These are phyloP conservation scores for Rhododendron mucronatum DNA, from an alignment of 148 eudicot species.

Conservation along the genomic window DNA sequence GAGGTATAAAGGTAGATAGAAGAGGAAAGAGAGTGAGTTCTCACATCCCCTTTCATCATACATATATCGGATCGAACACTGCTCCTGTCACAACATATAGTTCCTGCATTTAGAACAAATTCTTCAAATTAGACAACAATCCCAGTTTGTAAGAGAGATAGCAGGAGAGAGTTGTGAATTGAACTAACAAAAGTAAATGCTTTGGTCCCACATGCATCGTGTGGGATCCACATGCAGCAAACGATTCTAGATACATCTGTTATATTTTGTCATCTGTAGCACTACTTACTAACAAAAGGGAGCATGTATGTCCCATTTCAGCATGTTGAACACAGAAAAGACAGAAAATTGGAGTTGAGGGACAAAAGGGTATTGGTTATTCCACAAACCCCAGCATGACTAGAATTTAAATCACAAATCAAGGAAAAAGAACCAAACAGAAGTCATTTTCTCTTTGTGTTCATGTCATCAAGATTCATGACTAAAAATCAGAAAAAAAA, in stretches of 20 bases:
- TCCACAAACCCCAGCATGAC: background rate
- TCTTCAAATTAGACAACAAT: background rate
- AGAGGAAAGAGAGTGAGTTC: conserved; percentile 58
- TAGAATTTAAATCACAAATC: background rate
- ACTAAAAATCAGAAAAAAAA: too few relatives aligned
- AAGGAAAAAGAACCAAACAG: background rate
- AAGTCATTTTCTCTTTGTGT: background rate
- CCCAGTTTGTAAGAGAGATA: background rate
- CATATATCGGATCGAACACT: conserved; percentile 69
- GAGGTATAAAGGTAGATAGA: conserved; percentile 54
- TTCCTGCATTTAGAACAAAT: conserved; percentile 44
- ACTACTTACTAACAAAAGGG: background rate
- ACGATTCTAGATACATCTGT: background rate
- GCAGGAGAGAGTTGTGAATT: background rate
- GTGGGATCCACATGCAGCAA: background rate
- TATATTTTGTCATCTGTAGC: background rate
- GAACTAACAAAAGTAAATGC: background rate
- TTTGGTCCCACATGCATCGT: too few relatives aligned
- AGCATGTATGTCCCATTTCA: background rate
- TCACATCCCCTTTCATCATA: conserved; percentile 84
- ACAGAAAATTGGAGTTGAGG: background rate
- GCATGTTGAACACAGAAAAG: background rate
- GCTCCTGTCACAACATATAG: conserved; percentile 84
- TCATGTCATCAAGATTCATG: background rate
- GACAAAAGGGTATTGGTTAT: background rate